Percentiles rank a stretch among this genome's conserved stretches.
phyloP scores from a whole-genome alignment of 2,329 filamentous ascomycete species.

The Aureobasidium sp. region DNA sequence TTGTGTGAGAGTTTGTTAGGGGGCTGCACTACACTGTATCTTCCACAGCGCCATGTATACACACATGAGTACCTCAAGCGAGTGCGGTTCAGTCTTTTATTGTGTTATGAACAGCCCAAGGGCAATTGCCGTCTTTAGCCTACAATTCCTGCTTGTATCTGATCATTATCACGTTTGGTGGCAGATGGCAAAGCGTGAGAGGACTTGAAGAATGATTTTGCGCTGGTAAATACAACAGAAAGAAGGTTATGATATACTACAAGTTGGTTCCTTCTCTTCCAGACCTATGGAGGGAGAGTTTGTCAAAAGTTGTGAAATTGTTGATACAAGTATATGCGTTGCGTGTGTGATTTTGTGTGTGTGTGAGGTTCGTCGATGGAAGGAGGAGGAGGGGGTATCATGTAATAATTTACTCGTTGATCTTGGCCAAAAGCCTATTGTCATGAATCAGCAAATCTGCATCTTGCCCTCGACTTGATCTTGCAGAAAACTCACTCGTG shows the following conservation, averaged over 20 bases:
- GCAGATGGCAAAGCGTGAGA: no score
- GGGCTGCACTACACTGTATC: no score
- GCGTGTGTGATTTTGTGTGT: background rate
- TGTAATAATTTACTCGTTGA: constrained; percentile 66
- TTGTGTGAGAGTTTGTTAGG: no score
- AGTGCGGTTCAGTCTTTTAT: background rate
- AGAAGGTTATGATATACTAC: constrained; percentile 2
- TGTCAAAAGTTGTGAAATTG: background rate
- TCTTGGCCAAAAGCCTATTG: constrained; percentile 91
- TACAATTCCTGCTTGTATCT: no score
- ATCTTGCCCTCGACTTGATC: background rate
- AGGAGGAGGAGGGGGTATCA: background rate
- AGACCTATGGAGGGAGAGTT: background rate
- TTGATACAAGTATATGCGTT: constrained; percentile 1
- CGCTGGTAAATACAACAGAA: constrained; percentile 6
- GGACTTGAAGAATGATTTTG: background rate
- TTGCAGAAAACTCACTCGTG: constrained; percentile 70
- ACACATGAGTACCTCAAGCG: no score
- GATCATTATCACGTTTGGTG: no score
- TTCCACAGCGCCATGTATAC: no score
- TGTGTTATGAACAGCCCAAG: no score
- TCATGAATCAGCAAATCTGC: constrained; percentile 17
- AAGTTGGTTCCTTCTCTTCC: background rate
- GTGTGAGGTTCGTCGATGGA: background rate
- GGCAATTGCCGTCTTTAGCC: no score